A percentile compares a stretch with the other conserved stretches of the same genome.
Evolutionary conservation across 2,329 filamentous ascomycete genomes (phyloP).

Genomic region (Monilinia polystroma): DNA sequence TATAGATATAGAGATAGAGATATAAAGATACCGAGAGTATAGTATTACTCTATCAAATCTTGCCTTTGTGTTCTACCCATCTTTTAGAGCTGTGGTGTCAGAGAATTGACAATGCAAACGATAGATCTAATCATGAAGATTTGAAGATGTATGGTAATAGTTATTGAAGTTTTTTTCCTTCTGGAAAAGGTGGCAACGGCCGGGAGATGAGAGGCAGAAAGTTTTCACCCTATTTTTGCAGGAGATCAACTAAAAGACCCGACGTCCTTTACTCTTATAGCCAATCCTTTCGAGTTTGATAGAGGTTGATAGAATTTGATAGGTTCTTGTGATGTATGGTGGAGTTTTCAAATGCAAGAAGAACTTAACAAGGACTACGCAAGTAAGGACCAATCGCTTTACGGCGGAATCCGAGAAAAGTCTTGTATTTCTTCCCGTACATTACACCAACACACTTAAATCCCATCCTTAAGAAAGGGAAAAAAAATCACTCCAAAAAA

Average conservation of each 20-base stretch:
- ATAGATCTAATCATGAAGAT: slow-evolving; percentile 8
- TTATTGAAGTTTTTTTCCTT: slow-evolving; percentile 9
- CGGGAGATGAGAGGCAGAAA: slow-evolving; percentile 3
- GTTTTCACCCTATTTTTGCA: slow-evolving; percentile 11
- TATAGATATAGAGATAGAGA: background rate
- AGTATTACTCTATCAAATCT: slow-evolving; percentile 5
- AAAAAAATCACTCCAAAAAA: too few species aligned
- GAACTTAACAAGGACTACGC: slow-evolving; percentile 6
- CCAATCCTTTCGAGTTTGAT: background rate
- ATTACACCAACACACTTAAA: slow-evolving; percentile 1
- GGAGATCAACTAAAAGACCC: slow-evolving; percentile 10
- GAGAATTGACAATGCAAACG: slow-evolving; percentile 6
- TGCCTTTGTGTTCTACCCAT: background rate
- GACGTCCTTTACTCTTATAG: background rate
- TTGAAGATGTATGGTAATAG: slow-evolving; percentile 19
- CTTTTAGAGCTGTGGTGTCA: slow-evolving; percentile 6
- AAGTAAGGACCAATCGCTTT: slow-evolving; percentile 15
- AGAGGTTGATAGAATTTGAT: background rate
- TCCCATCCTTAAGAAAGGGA: too few species aligned
- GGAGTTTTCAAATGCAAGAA: slow-evolving; percentile 6
- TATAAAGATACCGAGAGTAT: background rate
- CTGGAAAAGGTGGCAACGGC: slow-evolving; percentile 7
- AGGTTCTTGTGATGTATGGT: slow-evolving; percentile 6
- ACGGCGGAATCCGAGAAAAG: slow-evolving; percentile 20
- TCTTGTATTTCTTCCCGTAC: background rate